A percentile compares a stretch with the other conserved stretches of the same genome.
Conservation (phyloP, 2,329 filamentous ascomycete species). For the Coniella lustricola region DNA sequence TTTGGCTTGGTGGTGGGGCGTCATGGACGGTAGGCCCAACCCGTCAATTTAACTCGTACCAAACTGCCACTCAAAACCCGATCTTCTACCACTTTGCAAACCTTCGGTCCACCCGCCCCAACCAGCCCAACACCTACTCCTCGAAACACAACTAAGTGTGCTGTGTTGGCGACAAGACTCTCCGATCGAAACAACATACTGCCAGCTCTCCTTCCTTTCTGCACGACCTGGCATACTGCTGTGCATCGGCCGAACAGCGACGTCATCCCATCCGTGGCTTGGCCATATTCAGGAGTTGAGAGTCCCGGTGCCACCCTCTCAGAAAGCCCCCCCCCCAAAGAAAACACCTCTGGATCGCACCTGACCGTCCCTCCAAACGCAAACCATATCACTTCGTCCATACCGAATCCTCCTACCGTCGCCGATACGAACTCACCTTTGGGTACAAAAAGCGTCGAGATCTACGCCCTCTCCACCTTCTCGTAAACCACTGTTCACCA, state of each 20-base stretch:
- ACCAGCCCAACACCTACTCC: not conserved
- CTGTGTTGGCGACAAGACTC: not conserved
- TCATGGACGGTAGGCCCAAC: not conserved
- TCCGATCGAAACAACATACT: not conserved
- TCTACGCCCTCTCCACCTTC: not conserved
- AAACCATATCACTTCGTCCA: not conserved
- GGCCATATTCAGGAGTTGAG: not conserved
- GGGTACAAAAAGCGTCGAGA: not conserved
- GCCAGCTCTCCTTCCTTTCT: not conserved
- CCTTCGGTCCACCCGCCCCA: not conserved
- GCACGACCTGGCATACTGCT: not conserved
- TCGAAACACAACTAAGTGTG: not conserved
- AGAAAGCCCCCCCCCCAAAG: not conserved
- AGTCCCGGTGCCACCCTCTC: not conserved
- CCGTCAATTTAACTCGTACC: not conserved
- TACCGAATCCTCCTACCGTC: not conserved
- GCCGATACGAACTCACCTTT: not conserved
- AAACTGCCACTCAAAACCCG: not conserved
- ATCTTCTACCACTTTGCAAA: not conserved
- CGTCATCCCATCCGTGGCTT: slow-evolving; percentile 11
- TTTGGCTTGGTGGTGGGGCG: slow-evolving; percentile 3
- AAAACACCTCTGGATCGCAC: not conserved
- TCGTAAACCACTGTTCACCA: not conserved
- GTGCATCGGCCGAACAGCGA: not conserved
- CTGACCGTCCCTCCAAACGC: not conserved